Base-by-base conservation (phyloP, 306 rosid genomes). In the Argentina anserina region DNA sequence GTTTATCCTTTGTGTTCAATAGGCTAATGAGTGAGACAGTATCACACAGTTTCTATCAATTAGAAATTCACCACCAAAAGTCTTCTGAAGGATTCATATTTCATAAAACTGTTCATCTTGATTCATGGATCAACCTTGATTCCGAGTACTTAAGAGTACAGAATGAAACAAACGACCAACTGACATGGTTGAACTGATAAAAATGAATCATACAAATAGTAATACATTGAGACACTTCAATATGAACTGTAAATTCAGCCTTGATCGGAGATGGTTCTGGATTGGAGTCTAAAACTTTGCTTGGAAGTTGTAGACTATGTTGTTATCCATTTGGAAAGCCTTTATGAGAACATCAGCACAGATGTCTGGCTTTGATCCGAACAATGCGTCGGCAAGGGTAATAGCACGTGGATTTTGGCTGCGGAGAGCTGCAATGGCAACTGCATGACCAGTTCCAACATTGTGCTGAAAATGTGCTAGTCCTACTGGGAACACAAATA, bases 341-440 rank as follows among this genome's bases (percentile, higher is more conserved):
- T 70, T 76, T 2, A 52, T 69, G 25, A 80, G 82, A 49, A 76
- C 26, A 36, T 80, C 74, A 10, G 33, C 47, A 9, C 82, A 14
- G 23, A 83, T 83, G 20, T 73, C 59, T 0, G 84, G 81, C 61
- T 18, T 66, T 5, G 81, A 76, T 17, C 84, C 84, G 34, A 83
- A 83, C 5, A 76, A 79, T 0, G 74, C 71, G 17, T 83, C 69
- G 0, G 79, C 83, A 72, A 79, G 33, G 14, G 71, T 76, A 26
- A 76, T 6, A 28, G 50, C 80, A 10, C 84, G 84, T 0, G 85
- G 82, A 64, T 80, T 84, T 47, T 84, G 84, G 69, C 82, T 80
- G 66, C 72, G 80, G 12, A 83, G 47, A 49, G 81, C 79, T 29
- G 84, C 70, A 55, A 83, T 31, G 12, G 86, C 86, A 1, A 64